phyloP scores from a whole-genome alignment of 1,284 basidiomycete genomes.

The Trametes hirsuta region DNA sequence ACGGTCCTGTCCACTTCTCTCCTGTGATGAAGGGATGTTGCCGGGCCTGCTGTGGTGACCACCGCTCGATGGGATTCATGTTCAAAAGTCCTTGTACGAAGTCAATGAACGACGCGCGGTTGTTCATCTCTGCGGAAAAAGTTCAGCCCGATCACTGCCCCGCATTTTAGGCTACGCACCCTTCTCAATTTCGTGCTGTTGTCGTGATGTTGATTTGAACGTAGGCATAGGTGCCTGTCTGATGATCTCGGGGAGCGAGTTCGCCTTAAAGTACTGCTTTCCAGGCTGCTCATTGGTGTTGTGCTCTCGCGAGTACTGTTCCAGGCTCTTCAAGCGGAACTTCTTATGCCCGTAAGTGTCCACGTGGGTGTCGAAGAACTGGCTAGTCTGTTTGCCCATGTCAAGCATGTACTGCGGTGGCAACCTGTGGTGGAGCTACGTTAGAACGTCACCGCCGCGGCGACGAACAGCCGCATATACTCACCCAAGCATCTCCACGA shows the following conservation, averaged over 20 bases:
- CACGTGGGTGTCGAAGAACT: slow-evolving; percentile 89
- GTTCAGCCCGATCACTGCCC: slow-evolving; percentile 12
- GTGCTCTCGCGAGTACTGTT: slow-evolving; percentile 96
- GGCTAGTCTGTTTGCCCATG: slow-evolving; percentile 91
- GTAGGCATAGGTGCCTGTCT: slow-evolving; percentile 91
- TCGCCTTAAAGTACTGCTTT: slow-evolving; percentile 98
- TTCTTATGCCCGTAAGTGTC: slow-evolving; percentile 88
- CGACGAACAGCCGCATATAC: slow-evolving; percentile 33
- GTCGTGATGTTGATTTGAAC: slow-evolving; percentile 73
- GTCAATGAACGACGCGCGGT: slow-evolving; percentile 94
- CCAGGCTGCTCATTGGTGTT: slow-evolving; percentile 95
- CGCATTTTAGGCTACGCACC: slow-evolving; percentile 51
- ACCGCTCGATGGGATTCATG: slow-evolving; percentile 92
- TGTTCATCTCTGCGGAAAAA: slow-evolving; percentile 78
- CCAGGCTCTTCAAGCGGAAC: slow-evolving; percentile 88
- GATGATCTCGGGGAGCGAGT: slow-evolving; percentile 93
- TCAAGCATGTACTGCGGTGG: slow-evolving; percentile 95
- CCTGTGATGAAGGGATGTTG: slow-evolving; percentile 98
- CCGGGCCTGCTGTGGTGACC: slow-evolving; percentile 97
- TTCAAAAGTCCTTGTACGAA: slow-evolving; percentile 95
- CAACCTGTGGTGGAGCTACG: slow-evolving; percentile 48
- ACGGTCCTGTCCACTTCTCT: slow-evolving; percentile 90
- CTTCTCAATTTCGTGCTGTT: slow-evolving; percentile 90
- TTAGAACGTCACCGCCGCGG: slow-evolving; percentile 6
- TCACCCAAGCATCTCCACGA: slow-evolving; percentile 98